Conservation (phyloP, 2,329 filamentous ascomycete genomes). For the Emmonsia crescens region DNA sequence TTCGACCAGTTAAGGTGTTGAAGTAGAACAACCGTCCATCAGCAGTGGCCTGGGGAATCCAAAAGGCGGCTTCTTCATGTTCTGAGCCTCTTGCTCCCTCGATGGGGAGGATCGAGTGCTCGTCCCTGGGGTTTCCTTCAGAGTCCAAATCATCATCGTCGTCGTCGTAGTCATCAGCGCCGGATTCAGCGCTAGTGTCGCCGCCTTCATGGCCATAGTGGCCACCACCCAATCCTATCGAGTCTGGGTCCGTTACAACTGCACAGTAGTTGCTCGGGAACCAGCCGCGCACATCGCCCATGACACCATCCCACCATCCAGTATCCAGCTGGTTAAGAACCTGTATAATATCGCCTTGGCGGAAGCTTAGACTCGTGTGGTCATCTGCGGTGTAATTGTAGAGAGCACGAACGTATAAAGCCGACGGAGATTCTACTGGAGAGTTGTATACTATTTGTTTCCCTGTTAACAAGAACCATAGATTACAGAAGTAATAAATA, state of each 20-base stretch:
- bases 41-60: constrained; percentile 93
- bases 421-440: constrained; percentile 33
- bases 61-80: constrained; percentile 86
- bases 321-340: constrained; percentile 97
- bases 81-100: constrained; percentile 51
- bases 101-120: constrained; percentile 51
- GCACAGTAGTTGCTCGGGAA: constrained; percentile 99
- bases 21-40: constrained; percentile 94
- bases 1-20: constrained; percentile 93
- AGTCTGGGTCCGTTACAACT: constrained; percentile 65
- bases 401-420: constrained; percentile 81
- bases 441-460: constrained; percentile 4
- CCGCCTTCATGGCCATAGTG: constrained; percentile 47
- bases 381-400: constrained; percentile 99
- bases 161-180: constrained; percentile 51
- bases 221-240: constrained; percentile 50
- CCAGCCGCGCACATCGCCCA: constrained; percentile 94
- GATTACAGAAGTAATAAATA: neutral
- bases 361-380: constrained; percentile 90
- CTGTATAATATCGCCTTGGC: constrained; percentile 93
- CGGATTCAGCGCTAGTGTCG: constrained; percentile 40
- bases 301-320: constrained; percentile 98
- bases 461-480: neutral
- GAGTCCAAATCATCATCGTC: constrained; percentile 57
- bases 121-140: constrained; percentile 53